Conservation (phyloP, 2,329 filamentous ascomycete genomes). For the Ophiognomonia clavigignenti-juglandacearum region DNA sequence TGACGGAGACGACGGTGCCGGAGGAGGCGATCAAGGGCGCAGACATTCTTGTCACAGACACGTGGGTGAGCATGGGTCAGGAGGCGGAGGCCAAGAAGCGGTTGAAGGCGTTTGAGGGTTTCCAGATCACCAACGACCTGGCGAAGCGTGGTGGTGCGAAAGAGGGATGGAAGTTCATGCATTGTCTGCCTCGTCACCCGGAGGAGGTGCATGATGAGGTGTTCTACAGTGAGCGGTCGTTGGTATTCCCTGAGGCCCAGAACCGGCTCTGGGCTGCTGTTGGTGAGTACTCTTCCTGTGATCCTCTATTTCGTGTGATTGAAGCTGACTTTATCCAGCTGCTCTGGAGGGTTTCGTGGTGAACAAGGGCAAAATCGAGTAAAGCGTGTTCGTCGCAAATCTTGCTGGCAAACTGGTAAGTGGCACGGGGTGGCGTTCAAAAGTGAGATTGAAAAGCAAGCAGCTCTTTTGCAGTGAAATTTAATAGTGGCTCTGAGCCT, state of each 20-base stretch:
- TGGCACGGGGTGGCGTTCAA: too few relatives aligned
- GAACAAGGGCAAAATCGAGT: conserved; percentile 77
- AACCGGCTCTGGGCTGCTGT: conserved; percentile 91
- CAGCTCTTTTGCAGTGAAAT: background rate
- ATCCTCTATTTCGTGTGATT: background rate
- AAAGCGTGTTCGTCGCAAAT: conserved; percentile 10
- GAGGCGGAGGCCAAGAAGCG: conserved; percentile 77
- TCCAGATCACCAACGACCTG: conserved; percentile 84
- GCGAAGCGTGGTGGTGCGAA: conserved; percentile 83
- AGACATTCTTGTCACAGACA: conserved; percentile 91
- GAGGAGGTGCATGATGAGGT: conserved; percentile 95
- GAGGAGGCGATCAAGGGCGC: conserved; percentile 82
- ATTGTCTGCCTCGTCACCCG: conserved; percentile 85
- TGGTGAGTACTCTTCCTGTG: conserved; percentile 40
- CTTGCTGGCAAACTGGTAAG: background rate
- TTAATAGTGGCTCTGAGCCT: conserved; percentile 4
- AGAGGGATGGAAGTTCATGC: conserved; percentile 94
- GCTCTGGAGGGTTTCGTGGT: conserved; percentile 85
- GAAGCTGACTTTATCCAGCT: conserved; percentile 36
- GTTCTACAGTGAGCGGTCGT: conserved; percentile 78
- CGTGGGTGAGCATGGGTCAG: conserved; percentile 98
- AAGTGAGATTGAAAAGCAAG: background rate
- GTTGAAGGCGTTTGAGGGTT: conserved; percentile 78
- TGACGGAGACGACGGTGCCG: conserved; percentile 72
- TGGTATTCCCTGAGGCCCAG: conserved; percentile 92